Evolutionary conservation across 1,284 basidiomycete genomes (phyloP), one percentile per base, ranked within the genome.

Genomic region (Moesziomyces parantarcticus): DNA sequence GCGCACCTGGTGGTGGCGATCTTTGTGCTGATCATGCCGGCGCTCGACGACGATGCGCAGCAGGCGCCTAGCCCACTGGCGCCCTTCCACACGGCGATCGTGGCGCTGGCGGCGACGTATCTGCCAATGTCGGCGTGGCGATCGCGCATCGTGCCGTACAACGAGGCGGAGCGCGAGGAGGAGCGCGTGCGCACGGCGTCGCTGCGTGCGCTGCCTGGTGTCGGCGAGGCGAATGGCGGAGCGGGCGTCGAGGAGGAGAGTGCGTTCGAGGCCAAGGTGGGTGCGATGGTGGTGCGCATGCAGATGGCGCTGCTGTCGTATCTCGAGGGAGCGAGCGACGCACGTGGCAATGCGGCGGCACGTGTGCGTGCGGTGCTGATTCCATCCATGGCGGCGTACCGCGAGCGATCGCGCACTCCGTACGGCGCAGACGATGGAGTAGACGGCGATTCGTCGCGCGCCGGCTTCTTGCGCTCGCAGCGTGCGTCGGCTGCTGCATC

Each of bases 31-130:
- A 87, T 92, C 5, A 86, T 92, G 22, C 89, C 91, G 0, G 85
- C 88, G 3, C 88, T 92, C 5, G 89, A 91, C 0, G 91, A 90
- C 77, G 87, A 89, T 0, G 93, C 96, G 71, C 84, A 95, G 78
- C 92, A 66, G 43, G 58, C 77, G 39, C 69, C 92, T 65, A 82
- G 89, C 86, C 42, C 59, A 47, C 60, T 75, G 9, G 22, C 50
- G 7, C 43, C 58, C 22, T 58, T 96, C 62, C 94, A 98, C 81
- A 87, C 89, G 3, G 90, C 93, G 0, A 89, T 96, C 20, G 86
- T 96, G 14, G 87, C 88, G 10, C 86, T 97, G 1, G 90, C 92
- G 0, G 90, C 93, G 21, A 88, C 88, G 70, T 91, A 89, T 77
- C 87, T 97, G n/a, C 89, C 89, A 20, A 86, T 86, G 42, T 87